Conservation (phyloP, 345 rosid genomes). For the Salix caprea region DNA sequence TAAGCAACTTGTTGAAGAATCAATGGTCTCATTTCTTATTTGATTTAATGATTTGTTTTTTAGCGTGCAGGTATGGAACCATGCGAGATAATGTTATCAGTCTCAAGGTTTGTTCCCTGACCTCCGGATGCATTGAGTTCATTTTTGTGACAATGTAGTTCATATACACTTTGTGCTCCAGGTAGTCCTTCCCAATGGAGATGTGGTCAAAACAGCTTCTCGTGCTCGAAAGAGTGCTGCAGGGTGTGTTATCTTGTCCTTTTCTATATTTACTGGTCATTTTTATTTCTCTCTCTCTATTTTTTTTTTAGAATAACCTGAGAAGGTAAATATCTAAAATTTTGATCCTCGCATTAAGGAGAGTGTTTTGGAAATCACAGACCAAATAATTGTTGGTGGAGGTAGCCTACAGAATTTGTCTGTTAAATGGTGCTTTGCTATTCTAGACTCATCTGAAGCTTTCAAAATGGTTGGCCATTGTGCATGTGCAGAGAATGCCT, state of each 20-base stretch:
- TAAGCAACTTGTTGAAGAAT: not conserved
- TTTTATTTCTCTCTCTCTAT: not conserved
- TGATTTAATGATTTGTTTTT: slow-evolving; percentile 39
- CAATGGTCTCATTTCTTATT: slow-evolving; percentile 7
- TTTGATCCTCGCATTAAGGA: not conserved
- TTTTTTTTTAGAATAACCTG: not conserved
- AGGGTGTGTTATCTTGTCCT: slow-evolving; percentile 52
- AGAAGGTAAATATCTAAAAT: too few species aligned
- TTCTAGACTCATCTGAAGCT: not conserved
- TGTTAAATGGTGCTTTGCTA: not conserved
- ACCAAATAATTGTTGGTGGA: not conserved
- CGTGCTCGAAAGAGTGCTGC: slow-evolving; percentile 98
- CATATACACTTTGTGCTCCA: slow-evolving; percentile 34
- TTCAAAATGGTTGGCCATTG: not conserved
- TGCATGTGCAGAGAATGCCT: not conserved
- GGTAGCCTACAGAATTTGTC: not conserved
- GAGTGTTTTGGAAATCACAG: not conserved
- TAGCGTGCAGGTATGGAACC: slow-evolving; percentile 92
- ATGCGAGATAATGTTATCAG: slow-evolving; percentile 92
- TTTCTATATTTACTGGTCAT: not conserved
- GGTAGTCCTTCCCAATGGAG: slow-evolving; percentile 91
- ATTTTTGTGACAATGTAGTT: slow-evolving; percentile 9
- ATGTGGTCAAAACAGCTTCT: slow-evolving; percentile 91
- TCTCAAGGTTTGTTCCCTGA: slow-evolving; percentile 61
- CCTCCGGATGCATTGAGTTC: slow-evolving; percentile 12